A percentile compares a stretch with the other conserved stretches of the same genome.
phyloP scores from a whole-genome alignment of 2,329 filamentous ascomycete genomes.

The Paradendryphiella salina region DNA sequence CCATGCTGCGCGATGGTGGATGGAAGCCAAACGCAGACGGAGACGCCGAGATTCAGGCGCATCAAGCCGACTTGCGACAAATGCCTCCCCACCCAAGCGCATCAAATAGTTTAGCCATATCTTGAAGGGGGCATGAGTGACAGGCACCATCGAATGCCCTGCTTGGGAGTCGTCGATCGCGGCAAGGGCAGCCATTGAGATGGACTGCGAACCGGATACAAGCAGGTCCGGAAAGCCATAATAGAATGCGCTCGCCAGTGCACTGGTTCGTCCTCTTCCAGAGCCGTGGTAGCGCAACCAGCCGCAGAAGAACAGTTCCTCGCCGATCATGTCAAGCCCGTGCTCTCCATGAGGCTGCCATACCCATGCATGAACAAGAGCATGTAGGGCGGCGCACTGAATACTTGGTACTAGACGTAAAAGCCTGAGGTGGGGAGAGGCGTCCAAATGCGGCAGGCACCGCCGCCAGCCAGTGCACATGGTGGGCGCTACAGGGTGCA shows the following conservation, averaged over 20 bases:
- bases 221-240: conserved; percentile 11
- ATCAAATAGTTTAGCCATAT: too few relatives aligned
- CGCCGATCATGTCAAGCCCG: conserved; percentile 27
- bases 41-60: conserved; percentile 22
- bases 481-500: neutral
- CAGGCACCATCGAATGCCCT: conserved; percentile 26
- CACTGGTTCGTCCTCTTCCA: conserved; percentile 16
- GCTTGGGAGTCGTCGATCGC: conserved; percentile 14
- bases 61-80: conserved; percentile 5
- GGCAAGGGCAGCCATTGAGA: conserved; percentile 19
- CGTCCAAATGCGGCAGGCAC: conserved; percentile 21
- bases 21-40: conserved; percentile 22
- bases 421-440: conserved; percentile 1
- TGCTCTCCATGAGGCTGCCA: conserved; percentile 7
- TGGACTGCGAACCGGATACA: conserved; percentile 19
- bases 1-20: conserved; percentile 10
- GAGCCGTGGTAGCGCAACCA: conserved; percentile 14
- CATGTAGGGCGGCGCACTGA: conserved; percentile 1
- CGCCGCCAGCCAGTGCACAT: neutral
- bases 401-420: conserved; percentile 2
- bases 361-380: neutral
- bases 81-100: neutral
- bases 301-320: conserved; percentile 20
- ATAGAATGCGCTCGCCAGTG: conserved; percentile 11
- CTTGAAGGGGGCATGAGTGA: conserved; percentile 14